These are phyloP conservation scores for Tolypocladium tundrense DNA, from an alignment of 2,329 filamentous ascomycete species.

Conservation along the genomic window DNA sequence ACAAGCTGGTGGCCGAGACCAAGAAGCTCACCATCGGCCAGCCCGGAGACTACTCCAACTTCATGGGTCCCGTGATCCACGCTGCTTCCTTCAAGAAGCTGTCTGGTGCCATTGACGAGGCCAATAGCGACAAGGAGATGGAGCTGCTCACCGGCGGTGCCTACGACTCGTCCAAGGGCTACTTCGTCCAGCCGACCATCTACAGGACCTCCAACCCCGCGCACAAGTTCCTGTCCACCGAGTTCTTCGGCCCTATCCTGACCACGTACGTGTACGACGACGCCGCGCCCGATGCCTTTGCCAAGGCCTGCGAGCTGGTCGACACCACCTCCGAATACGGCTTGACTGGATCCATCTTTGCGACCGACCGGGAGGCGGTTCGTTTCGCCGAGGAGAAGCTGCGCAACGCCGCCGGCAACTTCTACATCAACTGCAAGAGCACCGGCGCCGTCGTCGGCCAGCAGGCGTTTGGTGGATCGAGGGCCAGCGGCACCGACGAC, in stretches of 20 bases:
- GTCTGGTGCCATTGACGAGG: conserved; percentile 62
- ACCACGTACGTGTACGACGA: conserved; percentile 73
- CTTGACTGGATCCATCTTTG: conserved; percentile 68
- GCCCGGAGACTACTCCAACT: conserved; percentile 61
- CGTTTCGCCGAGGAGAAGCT: conserved; percentile 61
- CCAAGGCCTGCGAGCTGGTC: conserved; percentile 49
- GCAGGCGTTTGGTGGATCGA: conserved; percentile 60
- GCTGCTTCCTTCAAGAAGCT: conserved; percentile 73
- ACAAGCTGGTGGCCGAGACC: conserved; percentile 57
- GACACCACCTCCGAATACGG: conserved; percentile 68
- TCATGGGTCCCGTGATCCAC: conserved; percentile 84
- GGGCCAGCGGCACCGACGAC: conserved; percentile 62
- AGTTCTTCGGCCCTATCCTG: conserved; percentile 75
- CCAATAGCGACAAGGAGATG: conserved; percentile 65
- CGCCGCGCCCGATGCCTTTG: conserved; percentile 43
- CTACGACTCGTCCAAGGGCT: conserved; percentile 69
- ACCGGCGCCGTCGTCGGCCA: conserved; percentile 64
- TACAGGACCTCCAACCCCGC: conserved; percentile 64
- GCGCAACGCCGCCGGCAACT: conserved; percentile 68
- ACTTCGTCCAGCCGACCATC: conserved; percentile 75
- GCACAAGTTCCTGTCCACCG: conserved; percentile 64
- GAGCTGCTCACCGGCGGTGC: conserved; percentile 65
- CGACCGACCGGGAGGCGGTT: conserved; percentile 54
- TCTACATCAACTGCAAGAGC: conserved; percentile 79
- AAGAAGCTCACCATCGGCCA: conserved; percentile 60